Evolutionary conservation across 805 yeast species (phyloP).

Genomic region (Saturnispora bothae): DNA sequence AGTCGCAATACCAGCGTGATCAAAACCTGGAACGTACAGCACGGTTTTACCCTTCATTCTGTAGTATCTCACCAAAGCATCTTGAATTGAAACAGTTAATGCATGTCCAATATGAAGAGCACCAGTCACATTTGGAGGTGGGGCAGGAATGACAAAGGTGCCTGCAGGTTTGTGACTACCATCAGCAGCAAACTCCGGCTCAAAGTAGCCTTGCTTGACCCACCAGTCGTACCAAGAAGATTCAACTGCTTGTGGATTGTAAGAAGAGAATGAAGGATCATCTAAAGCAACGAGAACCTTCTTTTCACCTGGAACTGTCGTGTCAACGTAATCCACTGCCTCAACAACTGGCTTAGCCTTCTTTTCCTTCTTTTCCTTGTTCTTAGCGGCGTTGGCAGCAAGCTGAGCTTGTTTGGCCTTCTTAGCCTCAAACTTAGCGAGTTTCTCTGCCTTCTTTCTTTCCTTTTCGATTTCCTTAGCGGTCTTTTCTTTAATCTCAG

Average conservation of each 20-base stretch:
- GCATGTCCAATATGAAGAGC: slow-evolving; percentile 99
- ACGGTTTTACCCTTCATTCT: slow-evolving; percentile 97
- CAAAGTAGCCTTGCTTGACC: slow-evolving; percentile 77
- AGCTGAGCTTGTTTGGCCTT: slow-evolving; percentile 62
- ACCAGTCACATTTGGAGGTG: slow-evolving; percentile 98
- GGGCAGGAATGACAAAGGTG: slow-evolving; percentile 86
- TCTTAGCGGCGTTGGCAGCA: slow-evolving; percentile 34
- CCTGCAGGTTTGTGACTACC: slow-evolving; percentile 80
- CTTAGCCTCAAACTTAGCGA: slow-evolving; percentile 64
- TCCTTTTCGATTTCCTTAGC: slow-evolving; percentile 65
- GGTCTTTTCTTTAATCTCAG: slow-evolving; percentile 32
- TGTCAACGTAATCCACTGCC: slow-evolving; percentile 76
- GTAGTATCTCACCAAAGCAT: slow-evolving; percentile 82
- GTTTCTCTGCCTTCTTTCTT: slow-evolving; percentile 46
- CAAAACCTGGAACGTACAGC: slow-evolving; percentile 90
- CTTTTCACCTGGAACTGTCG: slow-evolving; percentile 83
- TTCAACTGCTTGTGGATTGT: slow-evolving; percentile 86
- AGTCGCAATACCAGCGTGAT: slow-evolving; percentile 98
- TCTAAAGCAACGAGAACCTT: slow-evolving; percentile 78
- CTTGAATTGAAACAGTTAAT: slow-evolving; percentile 89
- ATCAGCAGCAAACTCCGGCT: slow-evolving; percentile 69
- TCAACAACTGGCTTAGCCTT: slow-evolving; percentile 63
- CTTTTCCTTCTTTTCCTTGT: slow-evolving; percentile 50
- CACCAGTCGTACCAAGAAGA: slow-evolving; percentile 98
- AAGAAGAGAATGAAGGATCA: slow-evolving; percentile 88